These are phyloP conservation scores for Tephrocybe rancida DNA, from an alignment of 768 basidiomycete species.

Conservation along the genomic window DNA sequence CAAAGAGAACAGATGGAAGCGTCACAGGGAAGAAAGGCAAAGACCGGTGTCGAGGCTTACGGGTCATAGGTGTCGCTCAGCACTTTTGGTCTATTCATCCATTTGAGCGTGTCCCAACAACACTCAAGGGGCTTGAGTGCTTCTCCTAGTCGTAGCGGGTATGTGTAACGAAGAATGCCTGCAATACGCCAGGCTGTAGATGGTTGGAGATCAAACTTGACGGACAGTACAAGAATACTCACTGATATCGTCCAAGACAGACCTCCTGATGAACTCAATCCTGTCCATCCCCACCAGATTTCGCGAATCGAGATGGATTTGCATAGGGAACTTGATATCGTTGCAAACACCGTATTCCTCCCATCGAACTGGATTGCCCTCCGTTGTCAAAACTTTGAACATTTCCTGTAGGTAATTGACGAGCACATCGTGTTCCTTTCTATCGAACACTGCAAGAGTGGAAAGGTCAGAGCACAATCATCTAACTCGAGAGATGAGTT, in stretches of 20 bases:
- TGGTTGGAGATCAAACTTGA: neutral
- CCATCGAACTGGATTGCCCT: neutral
- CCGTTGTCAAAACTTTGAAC: constrained; percentile 1
- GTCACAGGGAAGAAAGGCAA: too few species aligned
- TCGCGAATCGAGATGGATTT: neutral
- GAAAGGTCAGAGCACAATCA: too few species aligned
- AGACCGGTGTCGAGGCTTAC: too few species aligned
- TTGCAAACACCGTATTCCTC: constrained; percentile 2
- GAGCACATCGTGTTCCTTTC: neutral
- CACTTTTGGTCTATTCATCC: neutral
- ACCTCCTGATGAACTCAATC: neutral
- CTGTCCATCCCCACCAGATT: neutral
- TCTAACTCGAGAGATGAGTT: too few species aligned
- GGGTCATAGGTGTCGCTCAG: neutral
- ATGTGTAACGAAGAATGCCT: neutral
- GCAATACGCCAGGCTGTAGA: neutral
- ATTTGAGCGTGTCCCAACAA: neutral
- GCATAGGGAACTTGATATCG: neutral
- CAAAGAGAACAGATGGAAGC: too few species aligned
- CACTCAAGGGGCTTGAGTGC: neutral
- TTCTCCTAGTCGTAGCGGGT: constrained; percentile 3
- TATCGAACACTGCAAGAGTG: neutral
- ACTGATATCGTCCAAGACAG: constrained; percentile 1
- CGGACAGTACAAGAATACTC: neutral
- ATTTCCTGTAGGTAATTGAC: neutral